A percentile compares a stretch with the other conserved stretches of the same genome.
These are phyloP conservation scores for Butyriboletus appendiculatus DNA, from an alignment of 1,284 basidiomycete genomes.

Conservation along the genomic window DNA sequence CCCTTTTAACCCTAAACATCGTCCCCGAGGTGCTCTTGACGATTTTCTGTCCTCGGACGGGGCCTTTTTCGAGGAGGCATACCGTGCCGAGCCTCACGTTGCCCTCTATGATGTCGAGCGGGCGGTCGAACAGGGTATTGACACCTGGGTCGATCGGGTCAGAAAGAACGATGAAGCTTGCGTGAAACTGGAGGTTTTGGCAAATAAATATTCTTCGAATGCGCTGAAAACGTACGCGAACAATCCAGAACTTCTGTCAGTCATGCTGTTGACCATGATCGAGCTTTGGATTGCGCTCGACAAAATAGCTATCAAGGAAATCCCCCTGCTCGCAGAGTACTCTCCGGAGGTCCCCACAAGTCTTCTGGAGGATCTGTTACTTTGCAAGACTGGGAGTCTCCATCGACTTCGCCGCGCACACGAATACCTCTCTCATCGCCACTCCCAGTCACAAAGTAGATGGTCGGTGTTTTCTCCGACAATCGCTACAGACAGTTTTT, in stretches of 20 bases:
- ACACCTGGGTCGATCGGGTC: conserved; percentile 30
- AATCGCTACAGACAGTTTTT: neutral
- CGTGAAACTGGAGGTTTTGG: conserved; percentile 22
- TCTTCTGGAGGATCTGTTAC: conserved; percentile 41
- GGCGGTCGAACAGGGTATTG: conserved; percentile 28
- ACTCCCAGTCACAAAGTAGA: conserved; percentile 5
- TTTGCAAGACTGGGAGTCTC: conserved; percentile 34
- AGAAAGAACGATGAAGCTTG: conserved; percentile 6
- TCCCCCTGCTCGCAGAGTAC: conserved; percentile 42
- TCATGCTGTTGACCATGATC: conserved; percentile 43
- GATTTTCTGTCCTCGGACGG: conserved; percentile 20
- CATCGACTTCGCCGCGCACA: conserved; percentile 29
- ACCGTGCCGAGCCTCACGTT: conserved; percentile 12
- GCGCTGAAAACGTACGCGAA: conserved; percentile 32
- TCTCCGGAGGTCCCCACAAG: conserved; percentile 44
- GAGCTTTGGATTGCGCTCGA: conserved; percentile 50
- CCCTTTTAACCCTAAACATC: conserved; percentile 13
- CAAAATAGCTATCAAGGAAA: conserved; percentile 32
- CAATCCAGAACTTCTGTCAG: conserved; percentile 39
- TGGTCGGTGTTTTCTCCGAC: conserved; percentile 29
- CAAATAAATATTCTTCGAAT: conserved; percentile 27
- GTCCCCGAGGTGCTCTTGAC: conserved; percentile 4
- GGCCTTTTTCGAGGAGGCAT: conserved; percentile 11
- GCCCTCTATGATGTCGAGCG: conserved; percentile 38
- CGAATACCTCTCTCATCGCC: conserved; percentile 35